Evolutionary conservation across 805 yeast species (phyloP).

Genomic region (Tetrapisispora iriomotensis): DNA sequence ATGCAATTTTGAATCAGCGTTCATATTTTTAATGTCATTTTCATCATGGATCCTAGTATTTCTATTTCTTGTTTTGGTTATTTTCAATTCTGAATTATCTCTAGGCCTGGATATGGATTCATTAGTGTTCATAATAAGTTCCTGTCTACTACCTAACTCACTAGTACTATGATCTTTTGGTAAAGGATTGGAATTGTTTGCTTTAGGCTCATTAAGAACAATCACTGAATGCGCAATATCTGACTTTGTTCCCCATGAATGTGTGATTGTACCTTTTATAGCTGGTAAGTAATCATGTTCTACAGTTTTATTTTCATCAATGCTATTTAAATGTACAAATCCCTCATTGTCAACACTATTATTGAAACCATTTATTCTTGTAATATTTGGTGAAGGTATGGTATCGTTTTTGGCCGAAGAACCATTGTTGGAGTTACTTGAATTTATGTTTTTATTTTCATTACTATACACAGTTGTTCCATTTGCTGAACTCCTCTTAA

Average conservation of each 20-base stretch:
- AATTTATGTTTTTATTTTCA: not conserved
- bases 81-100: slow-evolving; percentile 4
- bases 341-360: not conserved
- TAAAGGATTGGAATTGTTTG: not conserved
- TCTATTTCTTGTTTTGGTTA: slow-evolving; percentile 7
- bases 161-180: not conserved
- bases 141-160: not conserved
- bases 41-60: slow-evolving; percentile 24
- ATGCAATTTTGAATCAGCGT: slow-evolving; percentile 7
- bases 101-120: not conserved
- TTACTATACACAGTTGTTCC: not conserved
- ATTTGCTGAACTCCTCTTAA: slow-evolving; percentile 17
- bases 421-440: not conserved
- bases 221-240: slow-evolving; percentile 16
- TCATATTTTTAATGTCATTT: slow-evolving; percentile 19
- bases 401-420: not conserved
- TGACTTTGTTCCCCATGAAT: slow-evolving; percentile 37
- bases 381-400: no score
- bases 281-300: slow-evolving; percentile 20
- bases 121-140: not conserved
- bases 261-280: slow-evolving; percentile 40
- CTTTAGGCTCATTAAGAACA: slow-evolving; percentile 10
- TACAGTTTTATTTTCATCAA: not conserved
- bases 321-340: not conserved
- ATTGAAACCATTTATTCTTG: no score